Evolutionary conservation across 352 stramenopile genomes (phyloP).

Genomic region (Phytophthora palmivora): DNA sequence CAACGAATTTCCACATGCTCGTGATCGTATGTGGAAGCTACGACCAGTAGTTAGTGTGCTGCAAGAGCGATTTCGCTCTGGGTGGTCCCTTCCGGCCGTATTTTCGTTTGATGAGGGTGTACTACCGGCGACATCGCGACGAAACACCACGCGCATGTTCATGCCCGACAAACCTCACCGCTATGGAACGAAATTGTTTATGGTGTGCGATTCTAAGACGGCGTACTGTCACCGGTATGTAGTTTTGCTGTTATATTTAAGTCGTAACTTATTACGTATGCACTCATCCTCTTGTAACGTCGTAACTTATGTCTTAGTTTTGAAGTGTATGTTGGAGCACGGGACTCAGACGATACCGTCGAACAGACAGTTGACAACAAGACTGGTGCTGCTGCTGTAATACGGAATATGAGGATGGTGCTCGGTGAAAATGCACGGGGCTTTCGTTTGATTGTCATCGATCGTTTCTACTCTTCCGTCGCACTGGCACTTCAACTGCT

Average conservation of each 20-base stretch:
- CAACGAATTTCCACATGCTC: background rate
- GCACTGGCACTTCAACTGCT: constrained; percentile 29
- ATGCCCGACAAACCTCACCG: too few relatives aligned
- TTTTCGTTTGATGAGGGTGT: too few relatives aligned
- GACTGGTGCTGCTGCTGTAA: constrained; percentile 8
- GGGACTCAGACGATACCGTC: background rate
- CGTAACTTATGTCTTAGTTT: constrained; percentile 13
- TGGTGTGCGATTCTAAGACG: constrained; percentile 13
- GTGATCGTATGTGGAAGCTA: constrained; percentile 36
- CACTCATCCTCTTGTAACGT: background rate
- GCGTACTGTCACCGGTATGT: constrained; percentile 20
- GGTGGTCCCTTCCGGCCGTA: constrained; percentile 22
- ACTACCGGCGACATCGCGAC: too few relatives aligned
- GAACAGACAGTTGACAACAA: constrained; percentile 9
- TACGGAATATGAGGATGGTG: constrained; percentile 22
- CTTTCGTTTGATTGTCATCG: constrained; percentile 15
- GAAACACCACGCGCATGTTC: too few relatives aligned
- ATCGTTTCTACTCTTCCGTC: constrained; percentile 34
- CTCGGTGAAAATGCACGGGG: constrained; percentile 1
- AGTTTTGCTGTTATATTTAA: constrained; percentile 1
- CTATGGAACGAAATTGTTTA: constrained; percentile 24
- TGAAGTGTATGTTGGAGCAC: constrained; percentile 12
- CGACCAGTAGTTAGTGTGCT: constrained; percentile 11
- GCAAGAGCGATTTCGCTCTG: constrained; percentile 7
- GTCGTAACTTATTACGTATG: constrained; percentile 16